phyloP scores from a whole-genome alignment of 1,284 basidiomycete species.

The Ganoderma sinense region DNA sequence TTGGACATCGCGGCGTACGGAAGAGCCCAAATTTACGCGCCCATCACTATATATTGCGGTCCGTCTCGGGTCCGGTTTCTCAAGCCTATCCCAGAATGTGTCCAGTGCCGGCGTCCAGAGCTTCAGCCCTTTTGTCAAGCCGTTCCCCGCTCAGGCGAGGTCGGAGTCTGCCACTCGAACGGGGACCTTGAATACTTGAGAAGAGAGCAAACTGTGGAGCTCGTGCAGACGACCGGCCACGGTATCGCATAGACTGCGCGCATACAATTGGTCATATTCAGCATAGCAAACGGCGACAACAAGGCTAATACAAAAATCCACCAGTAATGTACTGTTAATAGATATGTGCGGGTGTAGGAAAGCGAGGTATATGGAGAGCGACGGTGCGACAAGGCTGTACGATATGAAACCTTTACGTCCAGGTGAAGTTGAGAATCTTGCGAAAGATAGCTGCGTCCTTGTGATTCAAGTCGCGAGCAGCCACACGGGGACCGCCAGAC shows the following conservation, averaged over 20 bases:
- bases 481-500: constrained; percentile 24
- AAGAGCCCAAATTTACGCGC: constrained; percentile 26
- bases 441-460: constrained; percentile 37
- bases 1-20: constrained; percentile 29
- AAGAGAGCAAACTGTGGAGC: constrained; percentile 3
- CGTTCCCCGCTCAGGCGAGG: background rate
- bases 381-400: constrained; percentile 14
- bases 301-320: constrained; percentile 35
- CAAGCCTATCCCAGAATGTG: constrained; percentile 8
- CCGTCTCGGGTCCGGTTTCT: constrained; percentile 3
- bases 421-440: constrained; percentile 41
- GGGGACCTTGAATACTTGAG: constrained; percentile 4
- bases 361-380: constrained; percentile 35
- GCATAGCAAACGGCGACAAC: constrained; percentile 37
- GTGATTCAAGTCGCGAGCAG: constrained; percentile 33
- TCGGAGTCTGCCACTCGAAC: background rate
- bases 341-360: constrained; percentile 34
- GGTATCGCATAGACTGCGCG: constrained; percentile 23
- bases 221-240: constrained; percentile 8
- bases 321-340: constrained; percentile 34
- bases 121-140: too few species aligned
- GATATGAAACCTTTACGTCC: constrained; percentile 28
- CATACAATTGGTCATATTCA: constrained; percentile 33
- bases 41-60: constrained; percentile 10
- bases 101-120: too few species aligned